Percentiles rank a stretch among this genome's conserved stretches.
Evolutionary conservation across 257 asterid genomes (phyloP).

Genomic region (Craterostigma plantagineum): DNA sequence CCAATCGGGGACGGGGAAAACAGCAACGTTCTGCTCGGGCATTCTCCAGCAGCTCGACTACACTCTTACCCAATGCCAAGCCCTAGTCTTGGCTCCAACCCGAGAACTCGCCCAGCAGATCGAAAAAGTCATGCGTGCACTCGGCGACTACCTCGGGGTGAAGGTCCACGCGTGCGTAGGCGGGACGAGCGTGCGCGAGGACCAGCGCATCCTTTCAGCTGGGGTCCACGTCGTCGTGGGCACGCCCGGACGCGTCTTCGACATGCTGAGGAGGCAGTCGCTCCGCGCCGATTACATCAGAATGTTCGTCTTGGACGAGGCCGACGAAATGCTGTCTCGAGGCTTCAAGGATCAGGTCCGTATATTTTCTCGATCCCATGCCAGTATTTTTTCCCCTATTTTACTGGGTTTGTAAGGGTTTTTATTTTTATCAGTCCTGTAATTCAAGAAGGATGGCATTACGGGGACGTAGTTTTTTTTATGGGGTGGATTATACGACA

Average conservation of each 20-base stretch:
- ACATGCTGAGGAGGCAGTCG: conserved; percentile 55
- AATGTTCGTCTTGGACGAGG: conserved; percentile 80
- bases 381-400: too few relatives aligned
- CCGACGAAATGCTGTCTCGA: conserved; percentile 79
- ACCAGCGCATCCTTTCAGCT: conserved; percentile 52
- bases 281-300: conserved; percentile 48
- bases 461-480: too few relatives aligned
- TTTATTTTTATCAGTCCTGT: too few relatives aligned
- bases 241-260: conserved; percentile 85
- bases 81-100: conserved; percentile 73
- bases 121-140: conserved; percentile 78
- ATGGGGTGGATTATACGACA: too few relatives aligned
- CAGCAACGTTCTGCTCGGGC: conserved; percentile 82
- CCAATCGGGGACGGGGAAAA: conserved; percentile 74
- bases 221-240: conserved; percentile 88
- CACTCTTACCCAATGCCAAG: conserved; percentile 44
- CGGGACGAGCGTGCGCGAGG: conserved; percentile 85
- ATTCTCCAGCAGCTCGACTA: conserved; percentile 70
- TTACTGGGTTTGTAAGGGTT: too few relatives aligned
- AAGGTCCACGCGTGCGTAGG: conserved; percentile 89
- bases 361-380: not conserved
- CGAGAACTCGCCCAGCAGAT: conserved; percentile 74
- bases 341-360: conserved; percentile 81
- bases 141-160: conserved; percentile 82
- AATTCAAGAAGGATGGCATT: too few relatives aligned